A percentile compares a stretch with the other conserved stretches of the same genome.
Evolutionary conservation across 164 flowering plant genomes (phyloP).

Genomic region (Kingdonia uniflora): DNA sequence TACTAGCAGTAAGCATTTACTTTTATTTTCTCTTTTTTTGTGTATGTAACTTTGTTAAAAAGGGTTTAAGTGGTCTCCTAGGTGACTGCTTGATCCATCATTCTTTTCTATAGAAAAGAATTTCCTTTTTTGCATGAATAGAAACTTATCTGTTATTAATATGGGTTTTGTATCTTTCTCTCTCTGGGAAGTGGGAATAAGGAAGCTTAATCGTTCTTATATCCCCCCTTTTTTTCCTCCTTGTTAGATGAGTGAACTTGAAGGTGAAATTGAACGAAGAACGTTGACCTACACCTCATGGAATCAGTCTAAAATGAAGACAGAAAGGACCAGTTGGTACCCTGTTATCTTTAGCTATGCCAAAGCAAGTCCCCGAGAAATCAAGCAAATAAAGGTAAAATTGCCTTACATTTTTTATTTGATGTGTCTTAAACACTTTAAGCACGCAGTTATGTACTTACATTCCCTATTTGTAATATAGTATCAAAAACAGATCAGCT

Average conservation of each 20-base stretch:
- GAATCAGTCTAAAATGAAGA: constrained; percentile 51
- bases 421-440: background rate
- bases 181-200: too few species aligned
- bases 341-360: constrained; percentile 63
- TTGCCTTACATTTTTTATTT: too few species aligned
- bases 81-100: too few species aligned
- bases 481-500: too few species aligned
- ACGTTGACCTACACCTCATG: constrained; percentile 70
- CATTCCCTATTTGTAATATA: too few species aligned
- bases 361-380: constrained; percentile 37
- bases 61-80: background rate
- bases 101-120: too few species aligned
- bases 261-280: constrained; percentile 72
- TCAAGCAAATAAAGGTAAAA: constrained; percentile 22
- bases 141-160: too few species aligned
- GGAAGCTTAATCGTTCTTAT: too few species aligned
- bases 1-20: constrained; percentile 55
- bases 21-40: background rate
- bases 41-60: background rate
- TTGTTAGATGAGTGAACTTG: constrained; percentile 64
- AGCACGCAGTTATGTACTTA: background rate
- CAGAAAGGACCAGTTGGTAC: constrained; percentile 65
- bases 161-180: too few species aligned
- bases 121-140: too few species aligned
- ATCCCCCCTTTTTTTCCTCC: background rate